Percentiles rank a stretch among this genome's conserved stretches.
phyloP scores from a whole-genome alignment of 768 basidiomycete genomes.

The Phaffia tasmanica region DNA sequence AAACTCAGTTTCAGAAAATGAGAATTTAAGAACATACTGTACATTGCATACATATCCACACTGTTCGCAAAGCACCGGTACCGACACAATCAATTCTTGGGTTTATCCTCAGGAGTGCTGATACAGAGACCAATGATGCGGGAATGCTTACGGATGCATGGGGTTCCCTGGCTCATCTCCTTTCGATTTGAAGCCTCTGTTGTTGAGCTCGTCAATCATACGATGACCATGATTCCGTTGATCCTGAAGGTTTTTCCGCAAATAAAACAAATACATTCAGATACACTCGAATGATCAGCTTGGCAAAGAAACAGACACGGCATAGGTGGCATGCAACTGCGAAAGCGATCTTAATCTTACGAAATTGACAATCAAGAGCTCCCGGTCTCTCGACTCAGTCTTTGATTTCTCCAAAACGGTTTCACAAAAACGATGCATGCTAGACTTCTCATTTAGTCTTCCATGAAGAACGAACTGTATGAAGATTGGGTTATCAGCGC shows the following conservation, averaged over 20 bases:
- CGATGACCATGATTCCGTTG: neutral
- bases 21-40: slow-evolving; percentile 37
- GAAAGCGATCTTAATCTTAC: neutral
- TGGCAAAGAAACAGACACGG: neutral
- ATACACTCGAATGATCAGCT: neutral
- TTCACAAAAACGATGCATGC: neutral
- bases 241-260: neutral
- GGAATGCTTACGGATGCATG: neutral
- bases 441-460: neutral
- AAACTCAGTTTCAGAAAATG: neutral
- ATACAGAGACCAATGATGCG: neutral
- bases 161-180: slow-evolving; percentile 4
- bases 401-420: slow-evolving; percentile 1
- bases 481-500: neutral
- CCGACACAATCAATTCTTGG: neutral
- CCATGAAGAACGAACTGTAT: slow-evolving; percentile 9
- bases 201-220: neutral
- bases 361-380: slow-evolving; percentile 4
- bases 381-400: neutral
- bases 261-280: neutral
- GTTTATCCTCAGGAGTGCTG: no score
- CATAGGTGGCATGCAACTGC: no score
- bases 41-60: slow-evolving; percentile 46
- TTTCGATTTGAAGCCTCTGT: slow-evolving; percentile 9
- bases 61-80: slow-evolving; percentile 9